Base-by-base conservation (phyloP, 495 filamentous ascomycete species). In the Hyphodiscus hymeniophilus region DNA sequence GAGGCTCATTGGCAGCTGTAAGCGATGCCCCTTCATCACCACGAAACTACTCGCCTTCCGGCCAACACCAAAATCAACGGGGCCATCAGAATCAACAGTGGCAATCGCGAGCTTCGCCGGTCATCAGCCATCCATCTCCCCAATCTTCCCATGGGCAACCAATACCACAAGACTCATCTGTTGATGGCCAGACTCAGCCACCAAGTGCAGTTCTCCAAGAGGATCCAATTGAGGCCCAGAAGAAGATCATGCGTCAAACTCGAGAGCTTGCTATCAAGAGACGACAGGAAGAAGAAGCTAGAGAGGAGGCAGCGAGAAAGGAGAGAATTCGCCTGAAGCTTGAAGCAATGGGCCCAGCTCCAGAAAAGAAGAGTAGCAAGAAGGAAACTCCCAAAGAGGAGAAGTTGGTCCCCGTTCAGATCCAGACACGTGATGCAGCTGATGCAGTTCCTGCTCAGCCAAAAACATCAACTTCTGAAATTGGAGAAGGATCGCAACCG, bases 241-340 rank as follows among this genome's bases (percentile, higher is more conserved):
- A 89, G 63, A 79, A 78, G 35, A 69, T 95, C 13, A 97, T 97
- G 92, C 82, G 78, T 44, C 84, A 91, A 57, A 81, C 81, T 44
- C 74, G 84, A 18, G 76, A 92, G 55, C 66, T 81, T 46, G 89
- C 87, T 10, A 81, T 82, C 54, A 84, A 86, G 63, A 81, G 90
- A 36, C 75, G 81, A 50, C 61, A 81, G 47, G 89, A 96, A 48
- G 75, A 92, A 57, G 90, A 95, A 56, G 84, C 82, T 30, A 74
- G 70, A 44, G 85, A 91, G 58, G 87, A 92, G 60, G 81, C 82
- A 11, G 92, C 75, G 16, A 81, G 76, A 51, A 77, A 80, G 53
- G 90, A 94, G 61, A 76, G 92, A 35, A 87, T 97, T 54, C 76
- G 81, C 24, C 72, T 85, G 54, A 95, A 91, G 66, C 71, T 98